A percentile compares a stretch with the other conserved stretches of the same genome.
Conservation (phyloP, 2,329 filamentous ascomycete genomes). For the Saccharata proteae region DNA sequence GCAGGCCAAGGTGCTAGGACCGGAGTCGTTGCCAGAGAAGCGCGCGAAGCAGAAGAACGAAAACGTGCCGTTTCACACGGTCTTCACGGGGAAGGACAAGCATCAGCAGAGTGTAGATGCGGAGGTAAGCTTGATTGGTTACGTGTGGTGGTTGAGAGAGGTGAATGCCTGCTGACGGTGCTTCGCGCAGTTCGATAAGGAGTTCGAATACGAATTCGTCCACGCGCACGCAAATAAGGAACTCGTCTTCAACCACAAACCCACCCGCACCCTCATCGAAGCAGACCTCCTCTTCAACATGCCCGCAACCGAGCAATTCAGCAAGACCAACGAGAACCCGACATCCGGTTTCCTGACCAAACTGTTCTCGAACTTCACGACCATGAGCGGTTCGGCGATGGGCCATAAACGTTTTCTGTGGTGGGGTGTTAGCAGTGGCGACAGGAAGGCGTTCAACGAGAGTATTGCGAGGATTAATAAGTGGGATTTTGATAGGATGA, state of each 20-base stretch:
- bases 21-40: conserved; percentile 74
- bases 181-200: conserved; percentile 56
- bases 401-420: conserved; percentile 74
- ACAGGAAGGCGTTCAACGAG: conserved; percentile 57
- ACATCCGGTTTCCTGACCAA: conserved; percentile 48
- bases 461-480: conserved; percentile 55
- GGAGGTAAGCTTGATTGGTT: conserved; percentile 31
- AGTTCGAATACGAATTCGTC: conserved; percentile 79
- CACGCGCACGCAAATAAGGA: conserved; percentile 73
- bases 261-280: conserved; percentile 67
- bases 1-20: conserved; percentile 65
- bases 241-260: conserved; percentile 74
- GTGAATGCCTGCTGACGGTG: background rate
- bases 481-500: conserved; percentile 78
- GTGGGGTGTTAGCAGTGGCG: conserved; percentile 52
- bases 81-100: conserved; percentile 37
- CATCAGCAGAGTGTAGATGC: conserved; percentile 43
- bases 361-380: conserved; percentile 45
- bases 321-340: conserved; percentile 41
- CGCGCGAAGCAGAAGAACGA: conserved; percentile 50
- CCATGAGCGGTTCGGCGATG: conserved; percentile 49
- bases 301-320: conserved; percentile 72
- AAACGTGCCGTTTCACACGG: conserved; percentile 50
- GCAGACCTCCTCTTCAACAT: conserved; percentile 90
- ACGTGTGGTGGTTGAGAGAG: background rate